These are phyloP conservation scores for Chaetomium fimeti DNA, from an alignment of 495 filamentous ascomycete species.

Conservation along the genomic window DNA sequence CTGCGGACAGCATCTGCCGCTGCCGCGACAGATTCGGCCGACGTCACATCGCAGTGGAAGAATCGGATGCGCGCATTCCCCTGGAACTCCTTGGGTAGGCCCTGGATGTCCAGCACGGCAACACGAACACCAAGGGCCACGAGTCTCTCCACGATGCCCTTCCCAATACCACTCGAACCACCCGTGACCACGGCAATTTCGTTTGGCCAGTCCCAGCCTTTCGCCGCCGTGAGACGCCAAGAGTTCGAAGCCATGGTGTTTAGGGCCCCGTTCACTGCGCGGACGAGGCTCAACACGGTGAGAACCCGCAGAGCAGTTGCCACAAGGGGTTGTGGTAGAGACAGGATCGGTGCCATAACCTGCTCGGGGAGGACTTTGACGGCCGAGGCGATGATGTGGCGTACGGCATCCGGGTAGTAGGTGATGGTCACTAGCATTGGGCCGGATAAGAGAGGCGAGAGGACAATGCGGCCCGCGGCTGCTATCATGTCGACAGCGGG, in stretches of 20 bases:
- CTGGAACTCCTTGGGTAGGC: slow-evolving; percentile 43
- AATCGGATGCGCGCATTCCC: slow-evolving; percentile 50
- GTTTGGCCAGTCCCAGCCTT: slow-evolving; percentile 54
- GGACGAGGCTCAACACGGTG: slow-evolving; percentile 43
- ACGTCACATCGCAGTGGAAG: slow-evolving; percentile 62
- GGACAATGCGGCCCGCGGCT: slow-evolving; percentile 1
- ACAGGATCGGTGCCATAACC: neutral
- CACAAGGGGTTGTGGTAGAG: neutral
- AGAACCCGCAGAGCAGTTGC: slow-evolving; percentile 39
- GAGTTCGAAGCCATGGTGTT: slow-evolving; percentile 45
- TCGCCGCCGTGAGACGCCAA: slow-evolving; percentile 33
- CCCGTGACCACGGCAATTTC: slow-evolving; percentile 69
- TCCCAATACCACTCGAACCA: slow-evolving; percentile 64
- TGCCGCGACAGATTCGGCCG: slow-evolving; percentile 43
- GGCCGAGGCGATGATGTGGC: slow-evolving; percentile 4
- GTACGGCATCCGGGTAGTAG: slow-evolving; percentile 9
- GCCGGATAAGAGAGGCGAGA: slow-evolving; percentile 9
- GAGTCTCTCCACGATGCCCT: slow-evolving; percentile 55
- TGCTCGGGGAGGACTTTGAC: slow-evolving; percentile 7
- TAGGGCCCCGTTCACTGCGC: slow-evolving; percentile 43
- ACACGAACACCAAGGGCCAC: slow-evolving; percentile 56
- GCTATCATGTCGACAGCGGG: neutral
- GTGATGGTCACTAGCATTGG: slow-evolving; percentile 11
- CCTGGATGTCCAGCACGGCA: slow-evolving; percentile 62
- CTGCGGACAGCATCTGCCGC: slow-evolving; percentile 49